Base-by-base conservation (phyloP, 2,329 filamentous ascomycete genomes). In the Pyricularia grisea region DNA sequence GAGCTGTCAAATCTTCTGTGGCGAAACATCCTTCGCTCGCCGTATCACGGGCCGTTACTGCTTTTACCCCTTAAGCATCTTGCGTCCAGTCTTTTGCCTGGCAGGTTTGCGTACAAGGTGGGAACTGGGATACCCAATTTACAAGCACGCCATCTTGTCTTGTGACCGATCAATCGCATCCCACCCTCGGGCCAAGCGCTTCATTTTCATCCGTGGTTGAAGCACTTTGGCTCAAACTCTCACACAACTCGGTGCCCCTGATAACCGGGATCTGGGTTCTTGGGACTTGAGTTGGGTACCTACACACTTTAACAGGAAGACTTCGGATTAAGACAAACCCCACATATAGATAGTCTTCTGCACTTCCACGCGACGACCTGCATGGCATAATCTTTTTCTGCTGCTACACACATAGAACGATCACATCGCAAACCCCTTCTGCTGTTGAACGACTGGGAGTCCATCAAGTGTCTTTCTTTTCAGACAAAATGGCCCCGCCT, bases 341-440 rank as follows among this genome's bases (percentile, higher is more conserved):
- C 67, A 61, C 67, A 68, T 68, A 68, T 68, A 68, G 67, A 68
- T 42, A 50, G 23, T 27, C 58, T 31, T 10, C 31, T 61, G 55
- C n/a, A 31, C 67, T 31, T 65, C 63, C 28, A 65, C 31, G 63
- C 63, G 63, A 36, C 63, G 12, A 6, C 63, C 27, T 31, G 58
- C 28, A 28, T 31, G 63, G 63, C 42, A 55, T 36, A 6, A 55
- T 36, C 42, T 55, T 28, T 65, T n/a, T 36, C 28, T 65, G 63
- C 63, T 65, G 28, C 28, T 33, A 61, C 30, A 31, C n/a, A 20
- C 33, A 14, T 63, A 58, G 61, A 36, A 23, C 36, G 14, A 30
- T 68, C n/a, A 60, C 20, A 30, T 28, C 30, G 36, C 28, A 58
- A 55, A 23, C 50, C 61, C 28, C 55, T 36, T 63, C 33, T 60